Evolutionary conservation across 441 rosid species (phyloP), one percentile per base, ranked within the genome.

Genomic region (Gossypium davidsonii): DNA sequence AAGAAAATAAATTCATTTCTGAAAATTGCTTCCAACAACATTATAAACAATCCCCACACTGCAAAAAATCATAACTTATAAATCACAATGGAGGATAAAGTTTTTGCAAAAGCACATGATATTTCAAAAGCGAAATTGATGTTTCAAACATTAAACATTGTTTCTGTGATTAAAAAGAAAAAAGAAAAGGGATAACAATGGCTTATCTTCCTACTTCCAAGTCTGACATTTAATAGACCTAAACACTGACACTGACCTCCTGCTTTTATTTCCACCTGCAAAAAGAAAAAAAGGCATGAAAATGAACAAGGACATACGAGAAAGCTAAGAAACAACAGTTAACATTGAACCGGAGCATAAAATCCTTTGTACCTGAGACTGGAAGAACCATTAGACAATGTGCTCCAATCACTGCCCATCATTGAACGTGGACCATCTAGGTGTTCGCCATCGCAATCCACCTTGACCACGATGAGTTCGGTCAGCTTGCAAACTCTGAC

Each of bases 361-460:
- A n/a, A 58, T 15, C 15, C 11, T 18, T 3, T 48, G 18, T 18
- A 58, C 53, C 12, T 59, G 57, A 2, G 17, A n/a, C 20, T 20
- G 12, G 51, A 49, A 42, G 9, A 18, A 44, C 1, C 28, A 59
- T 25, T 57, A 23, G 10, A 11, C 63, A 46, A 39, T 26, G n/a
- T 25, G 67, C 71, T 28, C 28, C 66, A 5, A 77, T 69, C 58
- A 69, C 10, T 55, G 70, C 4, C 61, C 52, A 48, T 60, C 44
- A 20, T 61, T 10, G 52, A 5, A 55, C 10, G 10, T 37, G 55
- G 55, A 51, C 55, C 55, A 53, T 63, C 70, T 67, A 9, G 11
- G 64, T 34, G 68, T 53, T 3, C 77, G 68, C 81, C 81, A 74
- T 1, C 57, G 78, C 63, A 78, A 57, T 49, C 81, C 63, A 25